Conservation (phyloP, 306 rosid genomes). For the Hippophae gyantsensis region DNA sequence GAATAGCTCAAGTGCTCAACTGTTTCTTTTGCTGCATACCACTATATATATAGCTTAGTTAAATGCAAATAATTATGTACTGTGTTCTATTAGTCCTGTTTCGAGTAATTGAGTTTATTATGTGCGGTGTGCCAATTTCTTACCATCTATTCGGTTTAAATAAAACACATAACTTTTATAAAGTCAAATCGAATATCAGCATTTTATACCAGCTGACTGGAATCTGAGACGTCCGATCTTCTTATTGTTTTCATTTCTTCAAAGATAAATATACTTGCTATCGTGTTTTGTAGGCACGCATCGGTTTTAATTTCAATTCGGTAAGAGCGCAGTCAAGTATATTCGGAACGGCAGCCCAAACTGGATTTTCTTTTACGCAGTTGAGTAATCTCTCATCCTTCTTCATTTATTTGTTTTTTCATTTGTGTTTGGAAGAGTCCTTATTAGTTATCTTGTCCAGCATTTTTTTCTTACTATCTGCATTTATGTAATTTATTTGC, state of each 20-base stretch:
- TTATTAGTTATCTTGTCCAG: too few species aligned
- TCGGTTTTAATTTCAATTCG: conserved; percentile 29
- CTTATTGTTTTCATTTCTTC: not conserved
- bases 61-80: too few species aligned
- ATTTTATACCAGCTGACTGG: not conserved
- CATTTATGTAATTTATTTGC: conserved; percentile 9
- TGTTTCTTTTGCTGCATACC: not conserved
- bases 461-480: too few species aligned
- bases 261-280: not conserved
- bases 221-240: not conserved
- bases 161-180: too few species aligned
- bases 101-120: too few species aligned
- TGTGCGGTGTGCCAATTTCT: too few species aligned
- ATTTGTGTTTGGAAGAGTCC: too few species aligned
- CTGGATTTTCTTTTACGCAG: conserved; percentile 51
- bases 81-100: too few species aligned
- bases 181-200: too few species aligned
- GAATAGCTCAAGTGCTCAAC: not conserved
- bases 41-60: too few species aligned
- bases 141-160: too few species aligned
- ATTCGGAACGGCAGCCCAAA: conserved; percentile 46
- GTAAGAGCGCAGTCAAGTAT: conserved; percentile 30
- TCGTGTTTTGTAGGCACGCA: conserved; percentile 34
- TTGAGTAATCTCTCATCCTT: conserved; percentile 33
- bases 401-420: not conserved